These are phyloP conservation scores for Pseudocercospora cruenta DNA, from an alignment of 2,329 filamentous ascomycete species.

Conservation along the genomic window DNA sequence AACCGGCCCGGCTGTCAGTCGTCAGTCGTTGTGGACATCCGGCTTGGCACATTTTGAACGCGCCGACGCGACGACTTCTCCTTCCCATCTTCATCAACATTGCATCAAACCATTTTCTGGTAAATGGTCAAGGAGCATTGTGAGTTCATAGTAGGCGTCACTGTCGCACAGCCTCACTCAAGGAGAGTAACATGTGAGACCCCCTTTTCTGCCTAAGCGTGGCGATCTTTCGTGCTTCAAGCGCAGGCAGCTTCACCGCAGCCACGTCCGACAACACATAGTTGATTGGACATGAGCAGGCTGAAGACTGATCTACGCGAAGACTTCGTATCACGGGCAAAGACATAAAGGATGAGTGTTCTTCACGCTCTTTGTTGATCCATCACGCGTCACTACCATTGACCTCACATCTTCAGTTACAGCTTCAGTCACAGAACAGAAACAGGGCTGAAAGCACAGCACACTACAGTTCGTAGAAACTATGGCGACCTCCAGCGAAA, in stretches of 20 bases:
- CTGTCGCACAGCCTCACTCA: background rate
- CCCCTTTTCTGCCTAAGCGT: slow-evolving; percentile 11
- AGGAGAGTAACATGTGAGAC: background rate
- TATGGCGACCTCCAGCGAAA: slow-evolving; percentile 21
- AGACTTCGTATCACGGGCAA: background rate
- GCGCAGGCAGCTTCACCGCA: slow-evolving; percentile 15
- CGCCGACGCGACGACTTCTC: background rate
- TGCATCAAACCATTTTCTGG: background rate
- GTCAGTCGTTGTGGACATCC: background rate
- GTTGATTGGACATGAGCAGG: slow-evolving; percentile 19
- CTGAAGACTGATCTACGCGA: slow-evolving; percentile 19
- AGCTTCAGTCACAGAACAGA: background rate
- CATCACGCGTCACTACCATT: background rate
- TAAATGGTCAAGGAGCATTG: background rate
- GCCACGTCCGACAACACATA: background rate
- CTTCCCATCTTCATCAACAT: background rate
- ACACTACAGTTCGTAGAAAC: background rate
- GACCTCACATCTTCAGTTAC: background rate
- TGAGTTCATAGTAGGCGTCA: background rate
- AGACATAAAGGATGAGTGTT: slow-evolving; percentile 1
- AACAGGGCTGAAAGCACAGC: background rate
- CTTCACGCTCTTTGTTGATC: background rate
- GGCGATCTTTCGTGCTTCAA: slow-evolving; percentile 10
- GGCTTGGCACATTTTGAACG: background rate
- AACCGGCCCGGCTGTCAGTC: background rate